Percentiles rank a stretch among this genome's conserved stretches.
Evolutionary conservation across 257 asterid species (phyloP).

Genomic region (Solanum paucissectum): DNA sequence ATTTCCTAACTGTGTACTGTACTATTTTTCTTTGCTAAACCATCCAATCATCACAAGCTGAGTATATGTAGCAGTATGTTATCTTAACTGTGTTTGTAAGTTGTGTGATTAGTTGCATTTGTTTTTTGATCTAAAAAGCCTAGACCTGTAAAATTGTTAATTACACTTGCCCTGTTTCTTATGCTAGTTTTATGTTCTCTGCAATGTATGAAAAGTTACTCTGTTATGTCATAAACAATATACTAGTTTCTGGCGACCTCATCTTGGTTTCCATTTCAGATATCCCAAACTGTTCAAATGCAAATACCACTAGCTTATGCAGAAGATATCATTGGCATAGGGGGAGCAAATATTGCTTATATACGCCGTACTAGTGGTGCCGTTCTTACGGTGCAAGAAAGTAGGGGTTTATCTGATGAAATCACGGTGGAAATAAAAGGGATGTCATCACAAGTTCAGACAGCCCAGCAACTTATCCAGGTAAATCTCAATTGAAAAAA

Average conservation of each 20-base stretch:
- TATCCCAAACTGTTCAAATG: conserved; percentile 21
- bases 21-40: not conserved
- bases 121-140: not conserved
- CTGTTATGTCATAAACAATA: not conserved
- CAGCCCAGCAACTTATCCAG: conserved; percentile 84
- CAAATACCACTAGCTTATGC: conserved; percentile 79
- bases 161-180: not conserved
- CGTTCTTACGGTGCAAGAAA: conserved; percentile 68
- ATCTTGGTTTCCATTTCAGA: not conserved
- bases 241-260: not conserved
- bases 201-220: not conserved
- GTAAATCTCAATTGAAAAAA: conserved; percentile 14
- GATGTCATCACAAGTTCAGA: conserved; percentile 65
- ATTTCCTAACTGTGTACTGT: not conserved
- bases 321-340: conserved; percentile 83
- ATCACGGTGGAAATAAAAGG: conserved; percentile 91
- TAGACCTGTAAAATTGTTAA: not conserved
- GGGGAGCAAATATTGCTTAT: conserved; percentile 66
- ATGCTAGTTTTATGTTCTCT: not conserved
- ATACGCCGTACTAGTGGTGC: conserved; percentile 84
- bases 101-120: not conserved
- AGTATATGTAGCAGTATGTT: not conserved
- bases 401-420: conserved; percentile 58
- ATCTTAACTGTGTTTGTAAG: not conserved
- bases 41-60: not conserved